Conservation (phyloP, 257 asterid genomes). For the Petunia axillaris region DNA sequence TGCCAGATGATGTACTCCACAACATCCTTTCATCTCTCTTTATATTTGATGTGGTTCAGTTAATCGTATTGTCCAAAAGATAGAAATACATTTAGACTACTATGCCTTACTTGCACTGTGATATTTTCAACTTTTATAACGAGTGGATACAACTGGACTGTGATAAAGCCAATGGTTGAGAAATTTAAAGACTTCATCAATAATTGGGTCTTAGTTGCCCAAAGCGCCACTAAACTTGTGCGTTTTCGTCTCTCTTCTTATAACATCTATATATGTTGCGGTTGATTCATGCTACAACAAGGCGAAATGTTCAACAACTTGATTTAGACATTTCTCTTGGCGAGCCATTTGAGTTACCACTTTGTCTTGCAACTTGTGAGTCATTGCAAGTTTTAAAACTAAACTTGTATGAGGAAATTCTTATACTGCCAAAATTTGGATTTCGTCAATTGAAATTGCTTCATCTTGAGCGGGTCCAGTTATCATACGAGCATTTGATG, state of each 20-base stretch:
- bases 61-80: not conserved
- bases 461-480: not conserved
- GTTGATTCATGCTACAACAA: not conserved
- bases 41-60: not conserved
- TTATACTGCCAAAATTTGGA: not conserved
- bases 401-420: not conserved
- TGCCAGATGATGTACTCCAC: constrained; percentile 3
- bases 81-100: not conserved
- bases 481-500: not conserved
- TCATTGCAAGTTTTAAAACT: not conserved
- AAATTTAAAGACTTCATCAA: not conserved
- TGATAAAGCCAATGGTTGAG: not conserved
- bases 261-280: not conserved
- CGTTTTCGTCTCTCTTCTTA: not conserved
- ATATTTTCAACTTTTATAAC: too few species aligned
- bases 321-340: not conserved
- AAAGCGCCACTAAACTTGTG: not conserved
- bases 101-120: not conserved
- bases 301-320: not conserved
- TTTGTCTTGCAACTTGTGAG: not conserved
- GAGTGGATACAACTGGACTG: too few species aligned
- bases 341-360: not conserved
- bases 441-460: not conserved
- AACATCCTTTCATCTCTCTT: not conserved
- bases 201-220: not conserved